A percentile compares a stretch with the other conserved stretches of the same genome.
Evolutionary conservation across 345 rosid species (phyloP).

Genomic region (Hibiscus tridactylites): DNA sequence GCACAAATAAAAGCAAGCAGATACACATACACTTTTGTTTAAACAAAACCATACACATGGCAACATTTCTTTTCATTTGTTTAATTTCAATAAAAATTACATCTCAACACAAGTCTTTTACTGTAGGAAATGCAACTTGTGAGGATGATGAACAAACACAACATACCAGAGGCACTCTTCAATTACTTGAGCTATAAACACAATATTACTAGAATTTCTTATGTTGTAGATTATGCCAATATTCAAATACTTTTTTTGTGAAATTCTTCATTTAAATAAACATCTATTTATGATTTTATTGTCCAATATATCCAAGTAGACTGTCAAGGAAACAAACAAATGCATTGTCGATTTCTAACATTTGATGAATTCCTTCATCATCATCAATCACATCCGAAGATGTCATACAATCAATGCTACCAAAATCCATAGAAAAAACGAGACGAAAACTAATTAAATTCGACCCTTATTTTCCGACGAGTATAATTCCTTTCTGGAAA

Average conservation of each 20-base stretch:
- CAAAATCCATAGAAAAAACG: slow-evolving; percentile 47
- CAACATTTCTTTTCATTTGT: too few relatives aligned
- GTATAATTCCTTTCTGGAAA: slow-evolving; percentile 8
- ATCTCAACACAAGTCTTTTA: not conserved
- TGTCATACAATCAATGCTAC: slow-evolving; percentile 68
- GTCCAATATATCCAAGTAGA: too few relatives aligned
- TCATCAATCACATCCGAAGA: slow-evolving; percentile 65
- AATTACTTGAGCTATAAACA: too few relatives aligned
- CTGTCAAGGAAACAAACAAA: not conserved
- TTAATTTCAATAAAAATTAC: not conserved
- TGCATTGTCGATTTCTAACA: not conserved
- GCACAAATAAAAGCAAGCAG: not conserved
- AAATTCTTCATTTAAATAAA: too few relatives aligned
- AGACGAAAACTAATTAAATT: not conserved
- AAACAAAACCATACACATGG: not conserved
- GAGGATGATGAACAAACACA: too few relatives aligned
- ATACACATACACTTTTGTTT: not conserved
- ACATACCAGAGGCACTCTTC: not conserved
- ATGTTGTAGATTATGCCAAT: not conserved
- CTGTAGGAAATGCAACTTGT: too few relatives aligned
- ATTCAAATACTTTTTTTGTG: too few relatives aligned
- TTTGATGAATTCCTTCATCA: slow-evolving; percentile 35
- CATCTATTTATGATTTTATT: too few relatives aligned
- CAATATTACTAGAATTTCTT: not conserved
- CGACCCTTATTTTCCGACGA: slow-evolving; percentile 11